Base-by-base conservation (phyloP, 177 flowering plant species). In the Tripterygium wilfordii region DNA sequence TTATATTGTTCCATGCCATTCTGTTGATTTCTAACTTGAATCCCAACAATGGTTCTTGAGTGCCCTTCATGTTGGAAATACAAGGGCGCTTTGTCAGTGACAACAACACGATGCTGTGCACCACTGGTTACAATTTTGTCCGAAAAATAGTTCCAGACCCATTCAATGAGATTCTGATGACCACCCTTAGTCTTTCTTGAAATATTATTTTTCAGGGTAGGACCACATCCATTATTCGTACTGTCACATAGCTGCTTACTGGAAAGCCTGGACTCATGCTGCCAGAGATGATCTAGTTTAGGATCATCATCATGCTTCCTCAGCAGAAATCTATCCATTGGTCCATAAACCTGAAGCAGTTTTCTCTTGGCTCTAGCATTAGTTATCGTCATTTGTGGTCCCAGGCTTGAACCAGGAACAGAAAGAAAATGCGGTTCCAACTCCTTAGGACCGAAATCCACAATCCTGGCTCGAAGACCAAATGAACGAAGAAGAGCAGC, bases 31-130 rank as follows among this genome's bases (percentile, higher is more conserved):
- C 60, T 82, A 38, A 49, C 65, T 67, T 90, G 95, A 62, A 90
- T 78, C 39, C 98, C 98, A 32, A 88, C 69, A 47, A 90, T 83
- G 33, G 95, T 90, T 69, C 96, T 75, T 45, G 98, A 88, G 58
- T 88, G 98, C 28, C 98, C 98, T 56, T 81, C 70, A 64, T 90
- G 96, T 62, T 90, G 96, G 57, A 90, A 90, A 63, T 85, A 90
- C 70, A 90, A 74, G 32, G 95, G 96, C 97, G 72, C 38, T 71
- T 74, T 87, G 31, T 64, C 63, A 49, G 75, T 84, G 42, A 77
- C 62, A 42, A 63, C 22, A 45, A 86, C 88, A 56, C 49, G 64
- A 6, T 38, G 51, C 33, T 50, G 42, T 33, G 49, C 60, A 22
- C 61, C 45, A 19, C 45, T 43, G 16, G 12, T 42, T 31, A 54